Conservation (phyloP, 2,329 filamentous ascomycete genomes). For the Cercospora canescens region DNA sequence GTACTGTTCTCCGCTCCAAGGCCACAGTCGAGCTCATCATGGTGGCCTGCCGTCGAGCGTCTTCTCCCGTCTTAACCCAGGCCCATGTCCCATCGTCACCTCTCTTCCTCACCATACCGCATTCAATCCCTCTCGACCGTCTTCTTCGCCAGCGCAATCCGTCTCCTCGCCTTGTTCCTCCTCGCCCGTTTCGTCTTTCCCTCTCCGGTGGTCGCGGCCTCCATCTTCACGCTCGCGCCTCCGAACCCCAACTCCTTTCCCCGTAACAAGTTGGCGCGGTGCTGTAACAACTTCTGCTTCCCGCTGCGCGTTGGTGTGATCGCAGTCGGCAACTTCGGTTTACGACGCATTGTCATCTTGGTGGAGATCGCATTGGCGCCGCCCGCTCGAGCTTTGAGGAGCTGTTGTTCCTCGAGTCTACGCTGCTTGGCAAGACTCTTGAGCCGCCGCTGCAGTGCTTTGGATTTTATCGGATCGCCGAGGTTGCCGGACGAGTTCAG, state of each 20-base stretch:
- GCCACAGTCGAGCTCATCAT: neutral
- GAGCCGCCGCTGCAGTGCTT: neutral
- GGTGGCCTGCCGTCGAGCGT: neutral
- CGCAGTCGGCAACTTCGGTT: neutral
- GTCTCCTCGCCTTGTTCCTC: neutral
- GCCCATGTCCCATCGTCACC: neutral
- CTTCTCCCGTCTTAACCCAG: neutral
- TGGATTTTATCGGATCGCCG: neutral
- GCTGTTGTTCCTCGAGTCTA: neutral
- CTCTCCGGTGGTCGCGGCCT: neutral
- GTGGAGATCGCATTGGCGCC: neutral
- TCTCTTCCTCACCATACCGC: too few species aligned
- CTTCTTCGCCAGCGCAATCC: neutral
- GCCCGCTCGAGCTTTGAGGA: neutral
- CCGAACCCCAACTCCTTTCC: neutral
- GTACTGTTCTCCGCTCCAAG: neutral
- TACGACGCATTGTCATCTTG: neutral
- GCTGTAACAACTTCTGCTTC: constrained; percentile 2
- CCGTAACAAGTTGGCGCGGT: neutral
- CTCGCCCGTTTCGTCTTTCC: neutral
- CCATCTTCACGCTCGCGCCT: neutral
- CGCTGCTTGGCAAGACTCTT: neutral
- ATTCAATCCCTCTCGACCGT: neutral
- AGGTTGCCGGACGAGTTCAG: neutral
- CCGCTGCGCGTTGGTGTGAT: neutral